A percentile compares a stretch with the other conserved stretches of the same genome.
phyloP scores from a whole-genome alignment of 2,329 filamentous ascomycete genomes.

The Ophiostoma populinum region DNA sequence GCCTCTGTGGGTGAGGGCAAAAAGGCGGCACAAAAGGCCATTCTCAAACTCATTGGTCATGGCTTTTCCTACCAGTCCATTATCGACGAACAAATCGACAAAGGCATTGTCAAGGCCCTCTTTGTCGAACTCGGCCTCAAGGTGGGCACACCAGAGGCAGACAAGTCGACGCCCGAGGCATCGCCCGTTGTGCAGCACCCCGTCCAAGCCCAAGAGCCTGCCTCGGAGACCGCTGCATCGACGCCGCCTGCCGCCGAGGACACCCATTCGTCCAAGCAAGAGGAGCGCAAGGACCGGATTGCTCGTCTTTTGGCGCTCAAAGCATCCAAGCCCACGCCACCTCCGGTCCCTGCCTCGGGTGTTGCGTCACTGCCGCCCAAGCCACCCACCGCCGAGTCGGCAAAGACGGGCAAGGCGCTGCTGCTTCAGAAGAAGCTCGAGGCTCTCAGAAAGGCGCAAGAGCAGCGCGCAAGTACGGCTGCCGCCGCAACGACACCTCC shows the following conservation, averaged over 20 bases:
- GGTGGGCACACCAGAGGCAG: not conserved
- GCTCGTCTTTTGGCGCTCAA: conserved; percentile 61
- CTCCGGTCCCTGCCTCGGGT: conserved; percentile 11
- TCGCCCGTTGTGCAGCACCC: conserved; percentile 2
- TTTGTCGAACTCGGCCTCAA: conserved; percentile 50
- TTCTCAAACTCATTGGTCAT: conserved; percentile 44
- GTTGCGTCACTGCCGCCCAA: conserved; percentile 18
- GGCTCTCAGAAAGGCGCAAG: conserved; percentile 44
- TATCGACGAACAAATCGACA: conserved; percentile 54
- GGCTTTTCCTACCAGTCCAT: conserved; percentile 61
- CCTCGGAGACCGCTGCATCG: not conserved
- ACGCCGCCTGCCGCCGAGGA: not conserved
- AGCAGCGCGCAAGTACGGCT: conserved; percentile 18
- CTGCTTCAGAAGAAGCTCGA: conserved; percentile 65
- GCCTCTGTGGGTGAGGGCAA: conserved; percentile 25
- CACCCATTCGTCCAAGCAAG: conserved; percentile 11
- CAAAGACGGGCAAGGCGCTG: conserved; percentile 52
- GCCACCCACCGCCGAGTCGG: conserved; percentile 19
- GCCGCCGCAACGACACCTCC: not conserved
- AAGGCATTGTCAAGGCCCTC: conserved; percentile 40
- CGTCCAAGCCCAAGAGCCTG: not conserved
- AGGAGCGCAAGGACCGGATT: conserved; percentile 61
- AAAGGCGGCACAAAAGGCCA: conserved; percentile 47
- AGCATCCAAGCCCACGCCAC: conserved; percentile 16
- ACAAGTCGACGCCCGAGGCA: not conserved